These are phyloP conservation scores for Trichophyton rubrum DNA, from an alignment of 2,329 filamentous ascomycete genomes.

Conservation along the genomic window DNA sequence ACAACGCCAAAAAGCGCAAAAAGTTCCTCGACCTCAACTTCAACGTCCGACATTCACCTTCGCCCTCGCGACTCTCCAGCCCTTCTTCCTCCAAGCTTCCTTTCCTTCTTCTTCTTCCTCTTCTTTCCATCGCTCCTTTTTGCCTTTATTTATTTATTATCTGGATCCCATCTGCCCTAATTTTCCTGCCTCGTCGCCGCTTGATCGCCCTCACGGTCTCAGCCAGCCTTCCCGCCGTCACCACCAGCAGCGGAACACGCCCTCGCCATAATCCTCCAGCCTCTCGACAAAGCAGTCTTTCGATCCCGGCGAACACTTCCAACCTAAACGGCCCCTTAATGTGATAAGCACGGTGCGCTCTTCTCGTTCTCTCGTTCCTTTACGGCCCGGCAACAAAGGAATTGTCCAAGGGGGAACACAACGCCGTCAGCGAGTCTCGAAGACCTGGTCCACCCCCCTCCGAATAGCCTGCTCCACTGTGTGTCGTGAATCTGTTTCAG, in stretches of 20 bases:
- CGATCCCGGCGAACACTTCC: too few species aligned
- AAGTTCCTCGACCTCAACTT: background rate
- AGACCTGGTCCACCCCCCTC: background rate
- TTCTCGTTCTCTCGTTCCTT: background rate
- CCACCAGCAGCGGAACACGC: background rate
- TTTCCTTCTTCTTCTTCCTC: conserved; percentile 17
- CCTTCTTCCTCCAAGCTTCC: conserved; percentile 5
- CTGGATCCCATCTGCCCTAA: conserved; percentile 12
- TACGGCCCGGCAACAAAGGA: background rate
- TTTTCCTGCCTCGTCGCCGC: background rate
- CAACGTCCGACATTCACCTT: background rate
- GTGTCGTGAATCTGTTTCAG: background rate
- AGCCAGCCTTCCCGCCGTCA: background rate
- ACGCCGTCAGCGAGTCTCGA: background rate
- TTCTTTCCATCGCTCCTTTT: conserved; percentile 14
- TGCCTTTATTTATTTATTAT: conserved; percentile 9
- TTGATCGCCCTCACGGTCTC: background rate
- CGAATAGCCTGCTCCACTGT: too few species aligned
- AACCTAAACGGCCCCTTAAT: conserved; percentile 5
- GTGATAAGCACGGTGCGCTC: background rate
- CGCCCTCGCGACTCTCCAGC: background rate
- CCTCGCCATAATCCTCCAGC: background rate
- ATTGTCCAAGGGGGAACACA: background rate
- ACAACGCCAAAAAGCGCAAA: too few species aligned
- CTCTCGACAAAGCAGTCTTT: too few species aligned